Evolutionary conservation across 78 protist genomes (phyloP).

Genomic region (Planoprotostelium fungivorum): DNA sequence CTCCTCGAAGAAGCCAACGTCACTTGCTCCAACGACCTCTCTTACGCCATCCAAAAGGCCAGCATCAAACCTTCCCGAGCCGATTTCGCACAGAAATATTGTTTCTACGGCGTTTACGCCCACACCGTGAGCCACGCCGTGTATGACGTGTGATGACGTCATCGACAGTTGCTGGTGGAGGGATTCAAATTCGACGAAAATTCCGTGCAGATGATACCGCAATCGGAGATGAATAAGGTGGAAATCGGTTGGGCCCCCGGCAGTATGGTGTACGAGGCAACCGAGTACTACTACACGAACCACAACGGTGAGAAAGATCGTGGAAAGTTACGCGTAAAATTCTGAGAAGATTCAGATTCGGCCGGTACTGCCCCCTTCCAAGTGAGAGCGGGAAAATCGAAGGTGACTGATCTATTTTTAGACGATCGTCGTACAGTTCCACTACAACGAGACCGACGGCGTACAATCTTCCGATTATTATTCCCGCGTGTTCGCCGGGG

Average conservation of each 20-base stretch:
- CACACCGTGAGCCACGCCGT: neutral
- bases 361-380: too few relatives aligned
- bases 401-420: too few relatives aligned
- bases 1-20: neutral
- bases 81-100: neutral
- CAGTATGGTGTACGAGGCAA: neutral
- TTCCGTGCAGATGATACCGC: neutral
- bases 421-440: too few relatives aligned
- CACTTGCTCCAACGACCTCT: neutral
- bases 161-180: neutral
- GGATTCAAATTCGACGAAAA: neutral
- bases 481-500: too few relatives aligned
- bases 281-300: neutral
- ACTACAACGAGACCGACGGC: too few relatives aligned
- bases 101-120: neutral
- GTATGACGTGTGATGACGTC: neutral
- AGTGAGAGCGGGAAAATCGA: too few relatives aligned
- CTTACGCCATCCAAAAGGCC: neutral
- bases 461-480: too few relatives aligned
- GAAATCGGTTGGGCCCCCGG: neutral
- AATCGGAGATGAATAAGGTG: neutral
- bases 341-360: too few relatives aligned
- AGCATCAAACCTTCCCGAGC: too few relatives aligned
- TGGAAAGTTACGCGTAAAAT: too few relatives aligned
- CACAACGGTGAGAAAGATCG: neutral